Evolutionary conservation across 192 early-diverging fungal genomes (phyloP).

Genomic region (Mycoemilia scoparia): DNA sequence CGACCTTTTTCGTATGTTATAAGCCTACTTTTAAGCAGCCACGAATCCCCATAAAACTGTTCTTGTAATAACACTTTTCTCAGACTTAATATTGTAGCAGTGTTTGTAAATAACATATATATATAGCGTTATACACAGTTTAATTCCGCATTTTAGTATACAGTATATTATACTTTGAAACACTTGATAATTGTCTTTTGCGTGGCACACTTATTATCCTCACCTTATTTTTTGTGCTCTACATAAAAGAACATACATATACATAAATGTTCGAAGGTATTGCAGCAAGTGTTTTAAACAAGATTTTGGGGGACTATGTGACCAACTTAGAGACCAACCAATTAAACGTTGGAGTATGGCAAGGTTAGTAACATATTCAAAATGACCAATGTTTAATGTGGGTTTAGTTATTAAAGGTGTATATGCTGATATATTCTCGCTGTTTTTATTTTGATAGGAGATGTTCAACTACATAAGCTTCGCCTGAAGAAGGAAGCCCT

Average conservation of each 20-base stretch:
- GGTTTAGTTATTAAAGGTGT: not conserved
- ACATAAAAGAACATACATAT: not conserved
- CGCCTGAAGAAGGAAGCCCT: slow-evolving; percentile 74
- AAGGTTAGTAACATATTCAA: slow-evolving; percentile 36
- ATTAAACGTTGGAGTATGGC: slow-evolving; percentile 90
- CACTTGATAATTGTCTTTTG: too few species aligned
- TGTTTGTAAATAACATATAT: too few species aligned
- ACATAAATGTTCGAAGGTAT: slow-evolving; percentile 53
- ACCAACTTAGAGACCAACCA: slow-evolving; percentile 85
- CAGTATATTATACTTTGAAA: too few species aligned
- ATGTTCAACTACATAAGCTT: slow-evolving; percentile 88
- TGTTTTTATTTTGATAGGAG: slow-evolving; percentile 34
- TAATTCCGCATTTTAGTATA: too few species aligned
- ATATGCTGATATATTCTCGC: not conserved
- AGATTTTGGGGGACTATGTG: slow-evolving; percentile 87
- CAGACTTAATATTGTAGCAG: too few species aligned
- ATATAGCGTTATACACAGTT: too few species aligned
- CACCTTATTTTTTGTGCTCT: not conserved
- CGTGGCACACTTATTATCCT: too few species aligned
- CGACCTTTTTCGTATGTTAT: too few species aligned
- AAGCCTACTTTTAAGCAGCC: too few species aligned
- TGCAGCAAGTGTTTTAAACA: slow-evolving; percentile 56
- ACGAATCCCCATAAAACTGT: too few species aligned
- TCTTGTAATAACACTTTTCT: too few species aligned
- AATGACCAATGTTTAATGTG: too few species aligned